Evolutionary conservation across 352 stramenopile species (phyloP), one percentile per base, ranked within the genome.

Genomic region (Globisporangium irregulare): DNA sequence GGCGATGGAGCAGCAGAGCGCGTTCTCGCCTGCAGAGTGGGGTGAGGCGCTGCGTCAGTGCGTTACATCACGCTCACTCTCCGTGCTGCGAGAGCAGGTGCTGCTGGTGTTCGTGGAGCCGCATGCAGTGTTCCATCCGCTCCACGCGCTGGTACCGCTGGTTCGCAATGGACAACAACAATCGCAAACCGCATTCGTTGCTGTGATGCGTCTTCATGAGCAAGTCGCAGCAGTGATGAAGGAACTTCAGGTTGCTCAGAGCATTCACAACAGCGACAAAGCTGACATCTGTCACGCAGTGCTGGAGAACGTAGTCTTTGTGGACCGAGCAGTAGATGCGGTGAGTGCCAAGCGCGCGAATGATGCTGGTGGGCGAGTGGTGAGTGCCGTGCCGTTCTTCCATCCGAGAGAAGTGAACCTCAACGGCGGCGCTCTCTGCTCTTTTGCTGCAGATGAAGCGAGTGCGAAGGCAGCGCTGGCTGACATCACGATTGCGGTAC

Each of bases 31-130:
- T 3, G 14, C n/a, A 9, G 68, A 70, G 20, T 70, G 66, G 66
- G 10, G 22, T 8, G 32, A 29, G 3, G 66, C 66, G 34, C 36
- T 71, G 59, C 66, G 22, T 8, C 22, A 50, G 15, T 58, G 51
- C 29, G 54, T 50, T 20, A 10, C 20, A 8, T 34, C 59, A n/a
- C 38, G 59, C 0, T 60, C 56, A 5, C 14, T 64, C 24, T 4
- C n/a, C 20, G 50, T 59, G 24, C 10, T 71, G 25, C 66, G 48
- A 15, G 54, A 66, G 3, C 34, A 65, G 34, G 56, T 41, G 43
- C 20, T 73, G 62, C 46, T 73, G 15, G 54, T 73, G 36, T 50
- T 29, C n/a, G 68, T 73, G 25, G 55, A 66, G 7, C 32, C 68
- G 7, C 54, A 27, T 8, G 54, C 34, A 8, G 41, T 38, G 32